Evolutionary conservation across 495 filamentous ascomycete species (phyloP), one percentile per base, ranked within the genome.

Genomic region (Aspergillus funiculosus): DNA sequence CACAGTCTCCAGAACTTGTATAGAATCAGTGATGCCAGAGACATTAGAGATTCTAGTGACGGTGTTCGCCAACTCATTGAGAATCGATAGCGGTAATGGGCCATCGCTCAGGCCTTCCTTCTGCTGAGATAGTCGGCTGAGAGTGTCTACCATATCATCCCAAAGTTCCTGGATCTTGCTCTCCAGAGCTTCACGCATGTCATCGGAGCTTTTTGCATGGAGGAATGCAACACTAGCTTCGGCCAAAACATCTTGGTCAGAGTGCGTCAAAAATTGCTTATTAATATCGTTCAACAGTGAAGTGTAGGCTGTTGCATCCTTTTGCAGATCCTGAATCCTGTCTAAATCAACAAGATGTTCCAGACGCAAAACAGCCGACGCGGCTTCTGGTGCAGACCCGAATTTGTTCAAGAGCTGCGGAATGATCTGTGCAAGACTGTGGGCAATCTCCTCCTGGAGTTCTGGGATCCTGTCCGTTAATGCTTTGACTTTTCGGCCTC

Each of bases 231-330:
- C 73, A 10, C 81, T 84, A 17, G 88, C 89, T 62, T 95, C 89
- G 5, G 78, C 76, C n/a, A 98, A 70, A 5, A 98, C 89, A 28
- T 79, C 76, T 37, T 86, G 80, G 52, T 94, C 85, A 4, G 86
- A 85, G 56, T 98, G 92, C 0, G 88, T 82, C 35, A 90, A 77
- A 64, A 97, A 97, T 57, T 97, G 92, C 47, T 84, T 85, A 52
- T 86, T 88, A 56, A 97, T 91, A 52, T 97, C 91, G 50, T 94
- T 92, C 1, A 98, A 72, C 15, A 97, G 66, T 10, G 87, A 79
- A 0, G 77, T 77, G 62, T 94, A 94, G 0, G 83, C 83, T 0
- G 86, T 81, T 1, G 85, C 81, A 54, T 90, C 86, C 60, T 94
- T 87, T 15, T 89, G 83, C 9, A 97, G 70, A 55, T 94, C 87